Conservation (phyloP, 1,139 yeast species). For the Geotrichum cucujoidarum region DNA sequence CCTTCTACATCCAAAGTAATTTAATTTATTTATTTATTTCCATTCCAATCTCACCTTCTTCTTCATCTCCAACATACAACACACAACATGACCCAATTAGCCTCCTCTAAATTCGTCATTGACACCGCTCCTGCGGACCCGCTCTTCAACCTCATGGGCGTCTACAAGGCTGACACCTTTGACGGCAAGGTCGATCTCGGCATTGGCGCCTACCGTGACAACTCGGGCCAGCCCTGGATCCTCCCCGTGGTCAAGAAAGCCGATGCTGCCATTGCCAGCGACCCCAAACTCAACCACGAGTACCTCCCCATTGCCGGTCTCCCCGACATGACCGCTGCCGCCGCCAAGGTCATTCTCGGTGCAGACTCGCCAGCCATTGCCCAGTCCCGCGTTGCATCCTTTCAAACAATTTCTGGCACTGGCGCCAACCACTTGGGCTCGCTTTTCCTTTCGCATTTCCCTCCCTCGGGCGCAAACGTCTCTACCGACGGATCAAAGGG, state of each 20-base stretch:
- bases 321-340: conserved; percentile 60
- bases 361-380: conserved; percentile 51
- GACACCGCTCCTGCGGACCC: conserved; percentile 40
- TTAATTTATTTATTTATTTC: not conserved
- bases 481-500: conserved; percentile 24
- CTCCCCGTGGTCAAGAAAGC: conserved; percentile 64
- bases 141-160: conserved; percentile 73
- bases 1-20: not conserved
- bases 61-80: too few relatives aligned
- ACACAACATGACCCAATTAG: not conserved
- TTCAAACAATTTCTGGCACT: conserved; percentile 90
- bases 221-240: conserved; percentile 79
- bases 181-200: conserved; percentile 71
- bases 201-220: conserved; percentile 90
- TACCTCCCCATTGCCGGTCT: conserved; percentile 81
- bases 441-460: conserved; percentile 53
- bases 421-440: conserved; percentile 93
- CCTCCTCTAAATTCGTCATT: conserved; percentile 22
- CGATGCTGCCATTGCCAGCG: conserved; percentile 51
- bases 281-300: conserved; percentile 79
- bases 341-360: conserved; percentile 80
- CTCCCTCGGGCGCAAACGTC: conserved; percentile 38
- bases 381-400: conserved; percentile 57
- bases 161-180: conserved; percentile 52
- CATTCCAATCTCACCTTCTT: too few relatives aligned